Base-by-base conservation (phyloP, 1,284 basidiomycete species). In the Tylopilus sp. region DNA sequence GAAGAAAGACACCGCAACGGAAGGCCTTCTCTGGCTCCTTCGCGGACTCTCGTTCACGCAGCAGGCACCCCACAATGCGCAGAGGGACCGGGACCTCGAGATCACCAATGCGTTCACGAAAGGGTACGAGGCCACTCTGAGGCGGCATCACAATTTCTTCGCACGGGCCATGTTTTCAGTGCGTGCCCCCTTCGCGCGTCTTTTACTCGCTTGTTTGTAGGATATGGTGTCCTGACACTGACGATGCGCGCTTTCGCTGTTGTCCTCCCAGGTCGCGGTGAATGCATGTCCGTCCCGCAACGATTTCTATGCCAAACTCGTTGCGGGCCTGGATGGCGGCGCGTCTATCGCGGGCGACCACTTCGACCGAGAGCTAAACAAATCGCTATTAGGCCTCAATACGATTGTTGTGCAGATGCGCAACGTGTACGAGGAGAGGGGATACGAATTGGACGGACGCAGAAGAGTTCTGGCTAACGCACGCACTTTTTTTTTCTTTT, bases 221-320 rank as follows among this genome's bases (percentile, higher is more conserved):
- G 41, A 26, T 26, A 11, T 50, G n/a, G 45, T 25, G 5, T 12
- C 38, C 33, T 54, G 25, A 56, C n/a, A 30, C 6, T 23, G 21
- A 23, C 6, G 6, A 26, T 4, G n/a, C 33, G 21, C 21, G 21
- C 21, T 6, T 23, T 23, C 21, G 21, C 21, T 23, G 6, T 41
- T 31, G 8, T 1, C 18, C 11, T 4, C 26, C 29, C 19, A 57
- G 57, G 2, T 56, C 40, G 96, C 96, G 6, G 93, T 99, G 92
- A 97, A 89, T 64, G 93, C 95, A 0, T 97, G 94, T 73, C 96
- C 96, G 0, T 92, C 92, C 71, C 89, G 95, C 52, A 81, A 77
- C 15, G 86, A 86, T 59, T 96, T 99, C 71, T 97, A 94, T 70
- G 74, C 76, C 40, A 97, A 97, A 70, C 81, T 99, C 41, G 90